phyloP scores from a whole-genome alignment of 2,329 filamentous ascomycete species.

The Cladosporium sp. region DNA sequence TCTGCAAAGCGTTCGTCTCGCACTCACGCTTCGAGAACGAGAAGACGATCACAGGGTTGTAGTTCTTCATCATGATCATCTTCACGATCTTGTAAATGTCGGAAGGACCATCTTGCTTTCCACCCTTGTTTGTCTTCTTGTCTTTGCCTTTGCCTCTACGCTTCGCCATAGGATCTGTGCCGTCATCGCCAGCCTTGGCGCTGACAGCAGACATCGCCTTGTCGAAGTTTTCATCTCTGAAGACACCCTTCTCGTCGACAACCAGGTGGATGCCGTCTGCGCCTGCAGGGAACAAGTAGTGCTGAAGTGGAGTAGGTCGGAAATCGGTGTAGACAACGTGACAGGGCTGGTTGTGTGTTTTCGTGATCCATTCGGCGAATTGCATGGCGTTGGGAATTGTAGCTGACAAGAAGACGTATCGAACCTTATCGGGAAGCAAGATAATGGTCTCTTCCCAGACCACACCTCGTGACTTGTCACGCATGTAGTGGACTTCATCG shows the following conservation, averaged over 20 bases:
- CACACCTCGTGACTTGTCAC: conserved; percentile 88
- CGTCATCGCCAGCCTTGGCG: conserved; percentile 81
- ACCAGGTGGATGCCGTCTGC: conserved; percentile 91
- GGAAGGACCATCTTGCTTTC: conserved; percentile 65
- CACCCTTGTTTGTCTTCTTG: conserved; percentile 88
- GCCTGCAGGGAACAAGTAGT: conserved; percentile 95
- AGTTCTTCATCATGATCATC: conserved; percentile 98
- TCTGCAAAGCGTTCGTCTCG: conserved; percentile 83
- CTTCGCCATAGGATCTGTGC: conserved; percentile 75
- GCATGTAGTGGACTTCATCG: conserved; percentile 98
- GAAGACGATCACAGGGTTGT: conserved; percentile 98
- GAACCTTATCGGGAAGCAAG: conserved; percentile 93
- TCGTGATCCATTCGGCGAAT: conserved; percentile 98
- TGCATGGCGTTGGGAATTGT: conserved; percentile 99
- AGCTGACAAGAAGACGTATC: conserved; percentile 96
- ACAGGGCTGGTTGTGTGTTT: conserved; percentile 95
- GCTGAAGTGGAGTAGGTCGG: conserved; percentile 90
- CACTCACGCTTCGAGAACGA: conserved; percentile 99
- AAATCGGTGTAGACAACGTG: conserved; percentile 99
- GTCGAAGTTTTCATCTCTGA: conserved; percentile 96
- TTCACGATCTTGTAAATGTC: conserved; percentile 98
- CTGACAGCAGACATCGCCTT: conserved; percentile 90
- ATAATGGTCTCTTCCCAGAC: conserved; percentile 99
- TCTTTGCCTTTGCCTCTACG: conserved; percentile 86
- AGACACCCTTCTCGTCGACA: conserved; percentile 94